Evolutionary conservation across 768 basidiomycete genomes (phyloP).

Genomic region (Mycena alexandri): DNA sequence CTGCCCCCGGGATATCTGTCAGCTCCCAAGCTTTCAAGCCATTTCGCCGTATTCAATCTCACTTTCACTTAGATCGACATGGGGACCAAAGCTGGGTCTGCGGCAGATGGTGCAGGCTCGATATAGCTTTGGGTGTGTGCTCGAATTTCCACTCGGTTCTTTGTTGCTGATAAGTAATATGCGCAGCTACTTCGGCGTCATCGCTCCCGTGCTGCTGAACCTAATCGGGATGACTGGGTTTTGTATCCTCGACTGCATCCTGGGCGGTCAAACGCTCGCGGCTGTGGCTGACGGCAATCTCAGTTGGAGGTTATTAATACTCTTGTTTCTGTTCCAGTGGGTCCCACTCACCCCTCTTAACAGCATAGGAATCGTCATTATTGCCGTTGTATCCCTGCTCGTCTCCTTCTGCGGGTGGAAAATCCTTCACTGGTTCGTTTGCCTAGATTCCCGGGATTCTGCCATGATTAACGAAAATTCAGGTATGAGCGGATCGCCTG

Average conservation of each 20-base stretch:
- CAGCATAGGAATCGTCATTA: conserved; percentile 87
- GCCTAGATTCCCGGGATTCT: not conserved
- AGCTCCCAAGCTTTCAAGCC: conserved; percentile 18
- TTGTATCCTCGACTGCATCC: conserved; percentile 77
- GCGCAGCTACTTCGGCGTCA: conserved; percentile 72
- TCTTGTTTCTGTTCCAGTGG: not conserved
- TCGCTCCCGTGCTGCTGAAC: conserved; percentile 72
- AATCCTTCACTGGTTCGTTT: conserved; percentile 57
- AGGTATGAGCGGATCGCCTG: conserved; percentile 82
- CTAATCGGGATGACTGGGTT: conserved; percentile 76
- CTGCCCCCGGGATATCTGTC: conserved; percentile 74
- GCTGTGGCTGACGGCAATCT: conserved; percentile 56
- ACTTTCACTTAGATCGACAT: conserved; percentile 59
- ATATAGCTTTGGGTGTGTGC: conserved; percentile 53
- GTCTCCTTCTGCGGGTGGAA: conserved; percentile 72
- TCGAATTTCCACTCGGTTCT: not conserved
- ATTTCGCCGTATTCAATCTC: conserved; percentile 2
- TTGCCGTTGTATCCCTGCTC: conserved; percentile 75
- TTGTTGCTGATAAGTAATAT: conserved; percentile 1
- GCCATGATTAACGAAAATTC: not conserved
- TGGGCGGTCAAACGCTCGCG: conserved; percentile 70
- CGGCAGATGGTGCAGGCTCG: conserved; percentile 85
- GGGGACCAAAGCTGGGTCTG: conserved; percentile 88
- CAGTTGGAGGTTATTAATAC: conserved; percentile 54
- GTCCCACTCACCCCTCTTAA: not conserved